Evolutionary conservation across 768 basidiomycete species (phyloP), one percentile per base, ranked within the genome.

Genomic region (Trametes sanguinea): DNA sequence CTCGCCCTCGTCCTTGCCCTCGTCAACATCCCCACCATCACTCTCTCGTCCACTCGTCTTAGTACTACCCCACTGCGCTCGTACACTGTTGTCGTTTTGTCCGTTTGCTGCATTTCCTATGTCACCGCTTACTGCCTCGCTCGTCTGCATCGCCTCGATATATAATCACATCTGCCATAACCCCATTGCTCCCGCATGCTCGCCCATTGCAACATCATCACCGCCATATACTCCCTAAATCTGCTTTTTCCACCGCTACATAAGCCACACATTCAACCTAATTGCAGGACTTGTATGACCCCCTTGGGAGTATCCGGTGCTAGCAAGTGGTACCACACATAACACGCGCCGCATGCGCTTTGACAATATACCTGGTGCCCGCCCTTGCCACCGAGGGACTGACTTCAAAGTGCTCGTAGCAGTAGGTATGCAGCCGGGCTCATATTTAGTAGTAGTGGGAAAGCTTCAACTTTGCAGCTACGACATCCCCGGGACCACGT

Each of bases 21-120:
- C 62, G 30, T 54, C 63, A 48, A 37, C 11, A 2, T 37, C 35
- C 35, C 35, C 35, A 37, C 11, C 35, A 37, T 37, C 35, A 37
- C 35, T 37, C 35, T 37, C 35, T 37, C 35, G 11, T 11, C 35
- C 35, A 6, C 35, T 37, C 58, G 58, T 60, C 58, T 27, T 60
- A 59, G 63, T 60, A 64, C 63, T 44, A 57, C 43, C 51, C 52
- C 54, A 43, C 42, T 40, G 50, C 63, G 63, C 54, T 64, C 63
- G 59, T 64, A 52, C 51, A 46, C 58, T 64, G 63, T 64, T 64
- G 63, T 64, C 63, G 63, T 64, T 64, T 44, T 60, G 58, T 60
- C 58, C 58, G 50, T 56, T 63, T 64, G 63, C 63, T 64, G 63
- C 63, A 64, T 60, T 64, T 64, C 55, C 63, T 64, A 59, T 64